These are phyloP conservation scores for Cinchona pubescens DNA, from an alignment of 257 asterid genomes.

Conservation along the genomic window DNA sequence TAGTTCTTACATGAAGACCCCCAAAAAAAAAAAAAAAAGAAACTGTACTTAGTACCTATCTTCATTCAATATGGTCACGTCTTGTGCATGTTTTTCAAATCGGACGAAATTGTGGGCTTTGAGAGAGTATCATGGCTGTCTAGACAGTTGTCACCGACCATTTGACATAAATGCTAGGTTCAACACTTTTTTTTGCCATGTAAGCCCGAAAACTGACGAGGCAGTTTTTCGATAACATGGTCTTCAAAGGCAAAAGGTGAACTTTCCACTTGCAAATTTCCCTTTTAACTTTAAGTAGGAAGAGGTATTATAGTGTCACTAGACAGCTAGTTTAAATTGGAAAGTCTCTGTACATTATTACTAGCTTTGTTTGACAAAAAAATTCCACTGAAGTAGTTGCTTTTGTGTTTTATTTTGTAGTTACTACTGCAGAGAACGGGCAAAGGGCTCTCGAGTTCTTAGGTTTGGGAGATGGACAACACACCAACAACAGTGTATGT, in stretches of 20 bases:
- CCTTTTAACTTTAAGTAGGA: neutral
- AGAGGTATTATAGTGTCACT: neutral
- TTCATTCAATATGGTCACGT: neutral
- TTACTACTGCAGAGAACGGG: constrained; percentile 35
- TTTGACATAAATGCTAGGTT: neutral
- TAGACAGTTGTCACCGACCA: neutral
- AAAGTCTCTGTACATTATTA: neutral
- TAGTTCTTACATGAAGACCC: too few relatives aligned
- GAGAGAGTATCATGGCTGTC: neutral
- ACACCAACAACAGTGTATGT: constrained; percentile 17
- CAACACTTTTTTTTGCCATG: too few relatives aligned
- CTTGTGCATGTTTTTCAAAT: neutral
- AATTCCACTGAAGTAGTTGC: neutral
- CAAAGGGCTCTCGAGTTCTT: constrained; percentile 33
- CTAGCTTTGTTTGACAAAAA: neutral
- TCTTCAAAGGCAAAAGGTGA: neutral
- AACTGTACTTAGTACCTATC: neutral
- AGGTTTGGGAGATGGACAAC: constrained; percentile 28
- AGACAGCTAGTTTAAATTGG: neutral
- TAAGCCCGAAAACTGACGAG: too few relatives aligned
- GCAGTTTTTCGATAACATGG: too few relatives aligned
- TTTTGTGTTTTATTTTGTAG: constrained; percentile 3
- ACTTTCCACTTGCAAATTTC: neutral
- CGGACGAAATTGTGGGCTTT: neutral
- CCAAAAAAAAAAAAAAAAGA: too few relatives aligned